A percentile compares a stretch with the other conserved stretches of the same genome.
phyloP scores from a whole-genome alignment of 495 filamentous ascomycete genomes.

The Neurospora intermedia region DNA sequence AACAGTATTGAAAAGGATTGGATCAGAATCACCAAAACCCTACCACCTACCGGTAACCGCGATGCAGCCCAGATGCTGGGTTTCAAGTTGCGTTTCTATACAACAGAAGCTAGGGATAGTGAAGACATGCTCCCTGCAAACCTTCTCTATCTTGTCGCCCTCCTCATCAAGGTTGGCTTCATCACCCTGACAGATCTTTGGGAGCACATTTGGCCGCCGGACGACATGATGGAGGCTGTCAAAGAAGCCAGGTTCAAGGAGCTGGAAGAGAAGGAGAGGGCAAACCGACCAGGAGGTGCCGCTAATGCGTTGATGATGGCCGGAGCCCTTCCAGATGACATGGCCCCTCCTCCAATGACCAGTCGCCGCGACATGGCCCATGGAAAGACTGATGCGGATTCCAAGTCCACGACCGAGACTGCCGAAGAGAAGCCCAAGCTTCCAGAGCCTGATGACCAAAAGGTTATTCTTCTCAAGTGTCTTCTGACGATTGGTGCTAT shows the following conservation, averaged over 20 bases:
- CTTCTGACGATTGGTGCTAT: slow-evolving; percentile 85
- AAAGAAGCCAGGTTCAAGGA: slow-evolving; percentile 58
- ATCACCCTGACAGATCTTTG: slow-evolving; percentile 91
- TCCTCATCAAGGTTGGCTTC: slow-evolving; percentile 95
- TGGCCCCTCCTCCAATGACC: slow-evolving; percentile 12
- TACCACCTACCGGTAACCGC: slow-evolving; percentile 76
- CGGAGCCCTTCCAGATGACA: slow-evolving; percentile 76
- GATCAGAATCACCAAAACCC: slow-evolving; percentile 66
- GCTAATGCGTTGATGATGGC: slow-evolving; percentile 86
- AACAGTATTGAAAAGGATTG: slow-evolving; percentile 50
- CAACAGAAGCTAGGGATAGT: slow-evolving; percentile 54
- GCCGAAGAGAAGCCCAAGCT: slow-evolving; percentile 50
- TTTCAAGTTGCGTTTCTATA: slow-evolving; percentile 95
- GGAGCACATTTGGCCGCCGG: slow-evolving; percentile 79
- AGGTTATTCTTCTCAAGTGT: slow-evolving; percentile 70
- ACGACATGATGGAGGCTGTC: slow-evolving; percentile 67
- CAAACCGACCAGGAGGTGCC: slow-evolving; percentile 50
- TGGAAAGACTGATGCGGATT: slow-evolving; percentile 41
- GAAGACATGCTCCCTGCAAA: slow-evolving; percentile 73
- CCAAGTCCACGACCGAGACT: slow-evolving; percentile 33
- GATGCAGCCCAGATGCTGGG: slow-evolving; percentile 90
- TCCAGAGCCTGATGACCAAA: slow-evolving; percentile 82
- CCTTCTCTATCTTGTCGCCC: slow-evolving; percentile 76
- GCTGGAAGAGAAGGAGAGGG: slow-evolving; percentile 64
- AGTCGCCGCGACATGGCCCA: slow-evolving; percentile 24